Conservation (phyloP, 441 rosid genomes). For the Mallotus repandus region DNA sequence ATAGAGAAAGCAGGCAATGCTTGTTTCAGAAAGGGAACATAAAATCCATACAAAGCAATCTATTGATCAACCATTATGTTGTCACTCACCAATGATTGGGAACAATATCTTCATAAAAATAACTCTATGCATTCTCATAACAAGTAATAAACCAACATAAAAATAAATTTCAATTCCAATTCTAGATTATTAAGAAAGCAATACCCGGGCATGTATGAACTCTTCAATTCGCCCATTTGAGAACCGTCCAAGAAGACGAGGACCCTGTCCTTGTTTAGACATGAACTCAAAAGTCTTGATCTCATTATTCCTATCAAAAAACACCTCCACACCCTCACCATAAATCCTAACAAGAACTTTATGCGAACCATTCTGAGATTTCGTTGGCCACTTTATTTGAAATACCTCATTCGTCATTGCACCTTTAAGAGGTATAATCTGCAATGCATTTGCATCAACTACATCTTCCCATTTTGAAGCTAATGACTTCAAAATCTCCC, state of each 20-base stretch:
- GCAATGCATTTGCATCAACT: constrained; percentile 53
- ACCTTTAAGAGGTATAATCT: constrained; percentile 65
- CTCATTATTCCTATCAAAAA: constrained; percentile 80
- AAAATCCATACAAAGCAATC: not conserved
- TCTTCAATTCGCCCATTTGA: constrained; percentile 84
- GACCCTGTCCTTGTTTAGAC: constrained; percentile 90
- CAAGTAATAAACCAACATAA: not conserved
- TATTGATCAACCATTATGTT: too few species aligned
- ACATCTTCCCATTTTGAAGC: constrained; percentile 90
- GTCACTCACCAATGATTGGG: too few species aligned
- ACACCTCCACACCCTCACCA: constrained; percentile 87
- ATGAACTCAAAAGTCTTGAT: constrained; percentile 83
- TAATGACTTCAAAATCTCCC: constrained; percentile 57
- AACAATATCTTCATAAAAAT: not conserved
- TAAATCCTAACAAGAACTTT: constrained; percentile 88
- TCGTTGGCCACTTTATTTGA: constrained; percentile 69
- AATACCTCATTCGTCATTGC: constrained; percentile 76
- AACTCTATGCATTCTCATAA: not conserved
- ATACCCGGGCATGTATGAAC: constrained; percentile 88
- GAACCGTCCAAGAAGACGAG: constrained; percentile 72
- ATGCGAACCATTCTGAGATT: constrained; percentile 36
- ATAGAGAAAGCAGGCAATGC: constrained; percentile 12
- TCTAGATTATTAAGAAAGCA: constrained; percentile 2
- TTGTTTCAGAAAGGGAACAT: constrained; percentile 4
- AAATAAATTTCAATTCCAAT: not conserved